Conservation (phyloP, 441 rosid genomes). For the Breynia disticha region DNA sequence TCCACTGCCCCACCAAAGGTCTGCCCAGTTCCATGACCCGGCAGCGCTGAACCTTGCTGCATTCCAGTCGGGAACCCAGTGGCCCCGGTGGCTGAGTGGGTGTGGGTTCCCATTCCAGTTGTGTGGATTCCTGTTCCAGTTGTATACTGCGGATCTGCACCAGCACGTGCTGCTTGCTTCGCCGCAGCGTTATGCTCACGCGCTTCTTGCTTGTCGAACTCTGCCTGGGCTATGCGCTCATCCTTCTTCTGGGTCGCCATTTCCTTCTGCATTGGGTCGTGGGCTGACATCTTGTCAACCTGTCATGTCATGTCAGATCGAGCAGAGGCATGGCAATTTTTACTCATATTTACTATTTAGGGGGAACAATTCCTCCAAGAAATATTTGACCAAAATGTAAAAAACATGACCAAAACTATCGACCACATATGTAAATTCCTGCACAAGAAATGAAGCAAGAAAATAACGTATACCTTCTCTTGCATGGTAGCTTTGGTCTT, state of each 20-base stretch:
- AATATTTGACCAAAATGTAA: too few species aligned
- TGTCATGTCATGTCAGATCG: slow-evolving; percentile 6
- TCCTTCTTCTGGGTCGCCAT: slow-evolving; percentile 52
- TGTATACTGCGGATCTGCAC: slow-evolving; percentile 3
- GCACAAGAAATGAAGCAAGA: neutral
- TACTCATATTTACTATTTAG: too few species aligned
- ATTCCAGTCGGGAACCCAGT: slow-evolving; percentile 31
- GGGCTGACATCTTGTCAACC: slow-evolving; percentile 45
- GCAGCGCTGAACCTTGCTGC: slow-evolving; percentile 50
- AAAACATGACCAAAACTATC: too few species aligned
- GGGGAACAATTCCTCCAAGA: too few species aligned
- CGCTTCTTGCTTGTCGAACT: slow-evolving; percentile 38
- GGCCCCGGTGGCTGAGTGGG: slow-evolving; percentile 33
- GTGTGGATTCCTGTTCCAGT: slow-evolving; percentile 20
- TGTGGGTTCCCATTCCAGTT: slow-evolving; percentile 17
- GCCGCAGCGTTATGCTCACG: slow-evolving; percentile 37
- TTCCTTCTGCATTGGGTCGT: slow-evolving; percentile 51
- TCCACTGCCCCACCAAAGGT: slow-evolving; percentile 26
- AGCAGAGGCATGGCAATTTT: too few species aligned
- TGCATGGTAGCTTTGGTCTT: slow-evolving; percentile 50
- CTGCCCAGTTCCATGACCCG: slow-evolving; percentile 45
- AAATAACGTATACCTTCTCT: slow-evolving; percentile 36
- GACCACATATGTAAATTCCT: neutral
- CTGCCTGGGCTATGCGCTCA: slow-evolving; percentile 36
- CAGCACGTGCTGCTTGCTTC: slow-evolving; percentile 17